Conservation (phyloP, 2,329 filamentous ascomycete species). For the Colletotrichum sublineola region DNA sequence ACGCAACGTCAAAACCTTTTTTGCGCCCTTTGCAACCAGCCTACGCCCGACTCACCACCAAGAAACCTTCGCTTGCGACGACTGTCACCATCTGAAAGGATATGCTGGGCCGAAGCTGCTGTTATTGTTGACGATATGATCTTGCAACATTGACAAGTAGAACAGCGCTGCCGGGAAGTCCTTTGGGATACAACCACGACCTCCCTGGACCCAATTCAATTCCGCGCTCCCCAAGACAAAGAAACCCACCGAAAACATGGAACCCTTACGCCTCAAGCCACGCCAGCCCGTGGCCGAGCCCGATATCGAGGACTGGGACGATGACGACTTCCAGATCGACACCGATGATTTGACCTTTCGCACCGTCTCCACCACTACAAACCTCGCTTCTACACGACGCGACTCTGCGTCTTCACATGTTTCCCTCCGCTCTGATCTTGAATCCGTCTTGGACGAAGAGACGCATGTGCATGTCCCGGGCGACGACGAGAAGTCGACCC, state of each 20-base stretch:
- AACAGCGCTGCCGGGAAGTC: slow-evolving; percentile 42
- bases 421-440: slow-evolving; percentile 86
- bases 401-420: slow-evolving; percentile 86
- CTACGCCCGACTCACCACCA: slow-evolving; percentile 13
- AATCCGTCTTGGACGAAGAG: slow-evolving; percentile 82
- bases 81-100: slow-evolving; percentile 18
- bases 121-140: slow-evolving; percentile 45
- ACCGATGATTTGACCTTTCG: slow-evolving; percentile 74
- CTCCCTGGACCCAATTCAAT: slow-evolving; percentile 24
- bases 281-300: slow-evolving; percentile 67
- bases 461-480: slow-evolving; percentile 87
- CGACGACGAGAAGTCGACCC: slow-evolving; percentile 85
- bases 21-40: slow-evolving; percentile 27
- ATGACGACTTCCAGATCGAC: slow-evolving; percentile 80
- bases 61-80: slow-evolving; percentile 23
- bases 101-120: slow-evolving; percentile 42
- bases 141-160: slow-evolving; percentile 42
- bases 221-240: slow-evolving; percentile 26
- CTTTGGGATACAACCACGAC: slow-evolving; percentile 20
- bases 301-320: slow-evolving; percentile 82
- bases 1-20: slow-evolving; percentile 22
- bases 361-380: slow-evolving; percentile 62
- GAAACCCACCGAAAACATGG: slow-evolving; percentile 58
- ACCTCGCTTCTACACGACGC: slow-evolving; percentile 67
- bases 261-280: slow-evolving; percentile 66